Conservation (phyloP, 139 green algal genomes). For the Volvox reticuliferus region DNA sequence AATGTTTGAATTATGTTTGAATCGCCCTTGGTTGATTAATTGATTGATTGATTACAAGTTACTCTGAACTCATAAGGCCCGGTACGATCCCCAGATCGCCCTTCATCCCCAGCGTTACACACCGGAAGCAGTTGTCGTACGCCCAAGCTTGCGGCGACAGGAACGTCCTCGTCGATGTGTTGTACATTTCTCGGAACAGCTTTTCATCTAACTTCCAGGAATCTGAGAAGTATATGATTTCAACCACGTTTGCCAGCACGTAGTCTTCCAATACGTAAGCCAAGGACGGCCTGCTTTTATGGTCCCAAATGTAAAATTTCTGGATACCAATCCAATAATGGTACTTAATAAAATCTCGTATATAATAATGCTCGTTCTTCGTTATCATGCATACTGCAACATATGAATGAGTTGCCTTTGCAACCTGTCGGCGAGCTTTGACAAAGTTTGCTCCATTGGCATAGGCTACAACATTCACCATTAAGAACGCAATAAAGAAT, state of each 20-base stretch:
- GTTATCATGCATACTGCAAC: slow-evolving; percentile 18
- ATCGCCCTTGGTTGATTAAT: too few species aligned
- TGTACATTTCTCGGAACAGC: background rate
- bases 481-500: background rate
- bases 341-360: slow-evolving; percentile 37
- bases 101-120: background rate
- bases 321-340: slow-evolving; percentile 33
- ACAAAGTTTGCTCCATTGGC: background rate
- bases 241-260: background rate
- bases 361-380: slow-evolving; percentile 42
- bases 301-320: slow-evolving; percentile 48
- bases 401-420: slow-evolving; percentile 8
- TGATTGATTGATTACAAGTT: too few species aligned
- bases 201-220: background rate
- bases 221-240: slow-evolving; percentile 23
- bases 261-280: slow-evolving; percentile 13
- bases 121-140: slow-evolving; percentile 50
- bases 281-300: slow-evolving; percentile 13
- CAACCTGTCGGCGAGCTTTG: background rate
- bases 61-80: too few species aligned
- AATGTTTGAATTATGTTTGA: too few species aligned
- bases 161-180: slow-evolving; percentile 1
- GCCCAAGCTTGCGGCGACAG: slow-evolving; percentile 39
- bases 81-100: too few species aligned
- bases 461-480: background rate